phyloP scores from a whole-genome alignment of 2,329 filamentous ascomycete genomes.

The Alternaria metachromatica region DNA sequence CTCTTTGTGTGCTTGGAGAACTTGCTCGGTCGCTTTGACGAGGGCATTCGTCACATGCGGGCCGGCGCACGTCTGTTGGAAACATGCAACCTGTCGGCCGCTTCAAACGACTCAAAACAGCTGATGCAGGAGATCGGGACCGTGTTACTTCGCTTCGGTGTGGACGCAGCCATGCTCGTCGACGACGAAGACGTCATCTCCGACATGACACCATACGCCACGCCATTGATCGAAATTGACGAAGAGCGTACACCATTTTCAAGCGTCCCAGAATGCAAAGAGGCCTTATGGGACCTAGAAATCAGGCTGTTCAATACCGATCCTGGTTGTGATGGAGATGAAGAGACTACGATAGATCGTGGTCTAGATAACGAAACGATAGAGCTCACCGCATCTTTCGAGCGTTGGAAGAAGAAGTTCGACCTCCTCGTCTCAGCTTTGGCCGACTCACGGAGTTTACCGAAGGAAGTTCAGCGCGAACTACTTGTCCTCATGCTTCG shows the following conservation, averaged over 20 bases:
- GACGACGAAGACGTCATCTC: conserved; percentile 4
- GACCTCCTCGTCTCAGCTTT: not conserved
- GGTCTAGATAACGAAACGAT: not conserved
- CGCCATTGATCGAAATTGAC: conserved; percentile 6
- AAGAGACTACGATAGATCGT: not conserved
- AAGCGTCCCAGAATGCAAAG: not conserved
- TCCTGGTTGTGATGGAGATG: not conserved
- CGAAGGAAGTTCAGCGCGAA: not conserved
- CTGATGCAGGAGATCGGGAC: conserved; percentile 15
- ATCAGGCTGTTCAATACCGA: not conserved
- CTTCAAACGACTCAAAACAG: not conserved
- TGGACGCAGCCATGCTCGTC: conserved; percentile 7
- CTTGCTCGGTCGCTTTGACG: conserved; percentile 11
- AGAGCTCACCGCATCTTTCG: not conserved
- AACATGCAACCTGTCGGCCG: conserved; percentile 2
- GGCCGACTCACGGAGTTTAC: not conserved
- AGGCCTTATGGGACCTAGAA: not conserved
- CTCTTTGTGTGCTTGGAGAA: conserved; percentile 18
- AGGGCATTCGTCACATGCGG: conserved; percentile 11
- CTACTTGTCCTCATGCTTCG: not conserved
- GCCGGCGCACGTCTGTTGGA: conserved; percentile 12
- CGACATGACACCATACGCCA: conserved; percentile 7
- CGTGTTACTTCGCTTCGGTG: conserved; percentile 9
- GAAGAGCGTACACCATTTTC: not conserved
- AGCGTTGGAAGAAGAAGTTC: not conserved